Evolutionary conservation across 345 rosid genomes (phyloP).

Genomic region (Acer campestre): DNA sequence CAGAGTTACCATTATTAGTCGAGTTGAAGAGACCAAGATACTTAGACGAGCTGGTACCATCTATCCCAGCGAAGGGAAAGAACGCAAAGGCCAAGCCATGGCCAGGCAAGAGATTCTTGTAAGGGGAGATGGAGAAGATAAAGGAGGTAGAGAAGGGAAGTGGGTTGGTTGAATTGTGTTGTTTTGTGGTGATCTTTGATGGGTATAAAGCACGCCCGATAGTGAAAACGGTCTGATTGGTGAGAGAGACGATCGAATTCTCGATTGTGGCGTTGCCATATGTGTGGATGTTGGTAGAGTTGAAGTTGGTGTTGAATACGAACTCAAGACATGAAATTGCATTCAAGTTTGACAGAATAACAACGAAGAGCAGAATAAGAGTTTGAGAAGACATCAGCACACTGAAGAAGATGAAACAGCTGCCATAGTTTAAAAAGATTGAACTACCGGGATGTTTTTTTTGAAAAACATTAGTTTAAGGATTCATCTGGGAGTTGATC

Average conservation of each 20-base stretch:
- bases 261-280: conserved; percentile 42
- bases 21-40: conserved; percentile 48
- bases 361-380: neutral
- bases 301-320: conserved; percentile 39
- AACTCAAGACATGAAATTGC: conserved; percentile 24
- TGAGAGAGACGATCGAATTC: conserved; percentile 46
- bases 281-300: conserved; percentile 25
- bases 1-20: no score
- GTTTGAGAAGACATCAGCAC: neutral
- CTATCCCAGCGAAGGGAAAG: conserved; percentile 36
- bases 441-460: no score
- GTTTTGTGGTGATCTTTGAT: conserved; percentile 29
- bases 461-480: no score
- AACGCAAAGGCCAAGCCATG: conserved; percentile 56
- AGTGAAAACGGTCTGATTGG: conserved; percentile 38
- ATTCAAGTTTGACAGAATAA: neutral
- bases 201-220: conserved; percentile 50
- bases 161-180: conserved; percentile 31
- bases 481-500: no score
- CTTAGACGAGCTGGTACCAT: conserved; percentile 39
- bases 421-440: no score
- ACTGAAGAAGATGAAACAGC: neutral
- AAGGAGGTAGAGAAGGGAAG: conserved; percentile 56
- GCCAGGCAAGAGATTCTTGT: conserved; percentile 42
- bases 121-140: conserved; percentile 53